phyloP scores from a whole-genome alignment of 768 basidiomycete species.

The Pleurotus sapidus region DNA sequence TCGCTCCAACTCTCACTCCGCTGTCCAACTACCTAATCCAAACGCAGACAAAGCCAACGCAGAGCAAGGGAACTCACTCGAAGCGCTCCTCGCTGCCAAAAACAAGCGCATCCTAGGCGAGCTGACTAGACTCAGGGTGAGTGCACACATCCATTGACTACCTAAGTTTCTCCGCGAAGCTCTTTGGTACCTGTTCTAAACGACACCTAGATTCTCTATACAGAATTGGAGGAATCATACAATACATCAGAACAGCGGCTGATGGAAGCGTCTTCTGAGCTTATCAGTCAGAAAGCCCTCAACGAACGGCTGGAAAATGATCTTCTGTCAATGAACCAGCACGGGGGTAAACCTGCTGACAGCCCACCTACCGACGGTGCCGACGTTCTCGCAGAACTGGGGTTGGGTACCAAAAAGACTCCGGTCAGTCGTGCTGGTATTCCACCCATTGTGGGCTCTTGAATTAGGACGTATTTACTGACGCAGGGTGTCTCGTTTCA shows the following conservation, averaged over 20 bases:
- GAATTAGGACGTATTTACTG: too few species aligned
- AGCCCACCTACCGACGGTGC: conserved; percentile 24
- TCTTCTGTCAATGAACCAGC: conserved; percentile 75
- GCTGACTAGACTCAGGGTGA: conserved; percentile 83
- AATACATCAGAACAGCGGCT: conserved; percentile 56
- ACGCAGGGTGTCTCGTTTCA: conserved; percentile 1
- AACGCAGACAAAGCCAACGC: conserved; percentile 82
- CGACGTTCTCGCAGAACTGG: conserved; percentile 73
- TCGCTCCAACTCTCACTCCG: conserved; percentile 28
- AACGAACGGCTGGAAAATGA: conserved; percentile 94
- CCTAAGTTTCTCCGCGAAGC: background rate
- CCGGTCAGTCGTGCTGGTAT: conserved; percentile 25
- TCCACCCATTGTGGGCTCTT: too few species aligned
- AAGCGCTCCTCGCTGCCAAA: conserved; percentile 88
- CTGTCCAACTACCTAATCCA: conserved; percentile 78
- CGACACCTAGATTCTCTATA: conserved; percentile 65
- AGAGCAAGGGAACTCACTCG: conserved; percentile 79
- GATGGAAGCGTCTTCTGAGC: conserved; percentile 53
- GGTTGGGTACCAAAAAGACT: conserved; percentile 55
- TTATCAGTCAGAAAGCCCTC: conserved; percentile 73
- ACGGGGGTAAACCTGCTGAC: conserved; percentile 30
- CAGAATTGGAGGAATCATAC: conserved; percentile 75
- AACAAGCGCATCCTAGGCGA: conserved; percentile 93
- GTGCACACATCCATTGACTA: conserved; percentile 16
- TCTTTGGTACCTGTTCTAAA: background rate